Evolutionary conservation across 75 land plant genomes (phyloP).

Genomic region (Selaginella tamariscina): DNA sequence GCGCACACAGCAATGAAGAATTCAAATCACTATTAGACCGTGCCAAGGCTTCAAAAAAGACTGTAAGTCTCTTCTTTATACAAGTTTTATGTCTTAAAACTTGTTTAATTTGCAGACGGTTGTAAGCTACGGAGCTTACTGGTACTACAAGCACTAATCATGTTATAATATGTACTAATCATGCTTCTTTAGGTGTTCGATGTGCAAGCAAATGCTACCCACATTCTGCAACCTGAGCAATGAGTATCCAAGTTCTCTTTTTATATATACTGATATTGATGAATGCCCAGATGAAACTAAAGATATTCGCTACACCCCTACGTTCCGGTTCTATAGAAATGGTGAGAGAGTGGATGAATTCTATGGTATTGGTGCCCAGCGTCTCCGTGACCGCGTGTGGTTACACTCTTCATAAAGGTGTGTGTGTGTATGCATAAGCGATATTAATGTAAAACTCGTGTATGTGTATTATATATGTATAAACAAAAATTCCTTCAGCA

Average conservation of each 20-base stretch:
- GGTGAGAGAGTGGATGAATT: conserved; percentile 91
- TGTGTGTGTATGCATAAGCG: too few relatives aligned
- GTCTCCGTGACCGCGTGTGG: conserved; percentile 81
- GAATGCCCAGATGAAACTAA: conserved; percentile 76
- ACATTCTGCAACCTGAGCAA: conserved; percentile 71
- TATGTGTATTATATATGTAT: too few relatives aligned
- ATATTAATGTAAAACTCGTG: too few relatives aligned
- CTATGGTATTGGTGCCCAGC: conserved; percentile 75
- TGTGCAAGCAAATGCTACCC: conserved; percentile 71
- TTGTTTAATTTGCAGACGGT: conserved; percentile 19
- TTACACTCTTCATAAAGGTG: conserved; percentile 75
- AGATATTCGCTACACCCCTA: conserved; percentile 77
- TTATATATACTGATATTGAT: conserved; percentile 85
- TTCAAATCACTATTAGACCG: conserved; percentile 19
- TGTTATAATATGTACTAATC: not conserved
- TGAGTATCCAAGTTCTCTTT: conserved; percentile 50
- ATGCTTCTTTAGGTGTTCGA: conserved; percentile 43
- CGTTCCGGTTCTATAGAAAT: conserved; percentile 68
- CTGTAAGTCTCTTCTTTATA: conserved; percentile 14
- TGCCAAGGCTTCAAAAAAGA: conserved; percentile 23
- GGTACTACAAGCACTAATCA: conserved; percentile 13
- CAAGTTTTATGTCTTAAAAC: not conserved
- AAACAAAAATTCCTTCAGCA: too few relatives aligned
- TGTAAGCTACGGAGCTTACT: conserved; percentile 28
- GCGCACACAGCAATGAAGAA: conserved; percentile 22